phyloP scores from a whole-genome alignment of 2,329 filamentous ascomycete genomes.

The Myotisia sp. region DNA sequence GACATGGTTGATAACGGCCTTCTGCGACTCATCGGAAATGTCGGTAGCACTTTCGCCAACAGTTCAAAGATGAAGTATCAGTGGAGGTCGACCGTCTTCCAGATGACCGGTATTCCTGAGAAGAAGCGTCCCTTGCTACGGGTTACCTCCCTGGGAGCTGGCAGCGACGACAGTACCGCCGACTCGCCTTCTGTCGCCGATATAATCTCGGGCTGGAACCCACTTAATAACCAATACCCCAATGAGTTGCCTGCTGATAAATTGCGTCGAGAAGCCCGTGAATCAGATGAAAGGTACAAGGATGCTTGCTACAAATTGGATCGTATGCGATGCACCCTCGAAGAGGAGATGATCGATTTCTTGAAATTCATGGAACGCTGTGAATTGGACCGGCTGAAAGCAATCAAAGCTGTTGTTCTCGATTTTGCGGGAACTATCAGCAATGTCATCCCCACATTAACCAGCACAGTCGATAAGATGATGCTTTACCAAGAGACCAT shows the following conservation, averaged over 20 bases:
- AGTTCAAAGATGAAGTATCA: constrained; percentile 96
- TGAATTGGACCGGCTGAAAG: constrained; percentile 88
- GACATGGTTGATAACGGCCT: constrained; percentile 79
- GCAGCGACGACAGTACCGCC: constrained; percentile 40
- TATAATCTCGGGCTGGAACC: constrained; percentile 84
- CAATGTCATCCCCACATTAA: constrained; percentile 92
- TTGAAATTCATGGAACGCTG: constrained; percentile 94
- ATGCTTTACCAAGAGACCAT: constrained; percentile 98
- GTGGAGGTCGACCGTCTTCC: constrained; percentile 86
- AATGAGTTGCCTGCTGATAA: constrained; percentile 84
- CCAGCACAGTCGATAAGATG: constrained; percentile 95
- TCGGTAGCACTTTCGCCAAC: constrained; percentile 91
- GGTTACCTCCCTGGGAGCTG: constrained; percentile 56
- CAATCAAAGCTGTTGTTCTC: constrained; percentile 93
- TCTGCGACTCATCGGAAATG: constrained; percentile 78
- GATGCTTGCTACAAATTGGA: constrained; percentile 72
- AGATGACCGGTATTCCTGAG: constrained; percentile 72
- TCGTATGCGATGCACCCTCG: constrained; percentile 79
- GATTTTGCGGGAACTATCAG: constrained; percentile 96
- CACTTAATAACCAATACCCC: constrained; percentile 75
- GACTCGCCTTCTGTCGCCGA: constrained; percentile 80
- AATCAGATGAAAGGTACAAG: constrained; percentile 92
- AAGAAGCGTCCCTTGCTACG: constrained; percentile 53
- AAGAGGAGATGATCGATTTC: constrained; percentile 85
- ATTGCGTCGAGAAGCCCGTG: constrained; percentile 72